A percentile compares a stretch with the other conserved stretches of the same genome.
Conservation (phyloP, 345 rosid species). For the Linum usitatissimum region DNA sequence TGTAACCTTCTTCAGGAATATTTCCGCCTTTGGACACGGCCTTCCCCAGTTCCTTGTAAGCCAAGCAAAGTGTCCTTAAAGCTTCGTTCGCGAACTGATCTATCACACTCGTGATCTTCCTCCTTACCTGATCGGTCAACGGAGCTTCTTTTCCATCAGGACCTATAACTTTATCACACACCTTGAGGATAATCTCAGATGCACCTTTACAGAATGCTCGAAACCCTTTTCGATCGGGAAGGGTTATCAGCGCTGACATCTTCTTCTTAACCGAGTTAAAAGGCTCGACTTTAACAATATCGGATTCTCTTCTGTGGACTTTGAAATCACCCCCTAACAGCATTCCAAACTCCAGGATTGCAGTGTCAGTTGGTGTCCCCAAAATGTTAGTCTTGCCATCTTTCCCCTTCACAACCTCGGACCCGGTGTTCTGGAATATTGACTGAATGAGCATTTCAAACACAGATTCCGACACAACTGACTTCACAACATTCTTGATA, state of each 20-base stretch:
- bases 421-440: conserved; percentile 61
- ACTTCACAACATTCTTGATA: conserved; percentile 16
- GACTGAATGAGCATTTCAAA: conserved; percentile 40
- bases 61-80: conserved; percentile 61
- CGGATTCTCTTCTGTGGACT: conserved; percentile 37
- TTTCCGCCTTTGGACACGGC: conserved; percentile 19
- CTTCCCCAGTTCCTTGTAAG: conserved; percentile 41
- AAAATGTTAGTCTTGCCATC: conserved; percentile 45
- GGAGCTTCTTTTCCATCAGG: conserved; percentile 12
- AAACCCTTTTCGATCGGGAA: conserved; percentile 26
- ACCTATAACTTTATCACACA: conserved; percentile 16
- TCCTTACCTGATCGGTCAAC: conserved; percentile 31
- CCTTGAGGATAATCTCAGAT: conserved; percentile 18
- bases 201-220: conserved; percentile 30
- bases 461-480: conserved; percentile 30
- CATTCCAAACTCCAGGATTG: conserved; percentile 61
- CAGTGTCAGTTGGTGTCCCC: conserved; percentile 67
- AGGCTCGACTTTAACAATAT: conserved; percentile 57
- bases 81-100: conserved; percentile 57
- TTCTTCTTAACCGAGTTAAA: conserved; percentile 67
- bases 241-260: conserved; percentile 56
- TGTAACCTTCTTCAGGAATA: conserved; percentile 52
- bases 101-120: conserved; percentile 33
- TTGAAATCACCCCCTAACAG: conserved; percentile 46
- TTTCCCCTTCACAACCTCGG: conserved; percentile 56